phyloP scores from a whole-genome alignment of 2,329 filamentous ascomycete genomes.

The Penicillium sp. region DNA sequence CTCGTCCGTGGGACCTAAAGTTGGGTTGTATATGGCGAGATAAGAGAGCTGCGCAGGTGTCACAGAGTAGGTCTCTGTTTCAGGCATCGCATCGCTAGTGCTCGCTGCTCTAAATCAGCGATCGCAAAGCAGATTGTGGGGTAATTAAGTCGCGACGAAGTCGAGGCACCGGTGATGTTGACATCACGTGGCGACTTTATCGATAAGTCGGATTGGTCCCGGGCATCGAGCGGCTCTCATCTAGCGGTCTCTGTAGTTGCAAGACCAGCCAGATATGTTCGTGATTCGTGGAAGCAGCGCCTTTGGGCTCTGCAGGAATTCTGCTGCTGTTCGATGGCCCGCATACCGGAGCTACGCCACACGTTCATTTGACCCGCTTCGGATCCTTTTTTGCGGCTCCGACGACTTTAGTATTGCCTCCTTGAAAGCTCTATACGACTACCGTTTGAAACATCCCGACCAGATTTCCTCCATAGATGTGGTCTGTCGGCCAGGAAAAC shows the following conservation, averaged over 20 bases:
- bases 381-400: conserved; percentile 91
- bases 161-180: conserved; percentile 31
- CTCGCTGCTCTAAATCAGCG: conserved; percentile 16
- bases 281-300: conserved; percentile 26
- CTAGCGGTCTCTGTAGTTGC: background rate
- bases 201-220: conserved; percentile 27
- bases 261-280: conserved; percentile 29
- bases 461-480: conserved; percentile 81
- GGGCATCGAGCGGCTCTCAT: conserved; percentile 10
- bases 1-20: conserved; percentile 72
- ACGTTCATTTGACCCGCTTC: conserved; percentile 60
- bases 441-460: conserved; percentile 56
- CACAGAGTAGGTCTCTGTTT: conserved; percentile 47
- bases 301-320: conserved; percentile 30
- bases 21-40: conserved; percentile 92
- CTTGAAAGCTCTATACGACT: conserved; percentile 68
- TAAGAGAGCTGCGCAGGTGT: conserved; percentile 85
- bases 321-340: conserved; percentile 15
- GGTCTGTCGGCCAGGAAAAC: conserved; percentile 77
- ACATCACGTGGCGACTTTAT: conserved; percentile 40
- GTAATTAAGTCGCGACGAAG: conserved; percentile 13
- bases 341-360: conserved; percentile 34
- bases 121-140: conserved; percentile 14
- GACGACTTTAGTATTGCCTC: conserved; percentile 86
- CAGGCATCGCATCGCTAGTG: conserved; percentile 44